Evolutionary conservation across 176 grass and related monocot species (phyloP).

Genomic region (Zoysia japonica): DNA sequence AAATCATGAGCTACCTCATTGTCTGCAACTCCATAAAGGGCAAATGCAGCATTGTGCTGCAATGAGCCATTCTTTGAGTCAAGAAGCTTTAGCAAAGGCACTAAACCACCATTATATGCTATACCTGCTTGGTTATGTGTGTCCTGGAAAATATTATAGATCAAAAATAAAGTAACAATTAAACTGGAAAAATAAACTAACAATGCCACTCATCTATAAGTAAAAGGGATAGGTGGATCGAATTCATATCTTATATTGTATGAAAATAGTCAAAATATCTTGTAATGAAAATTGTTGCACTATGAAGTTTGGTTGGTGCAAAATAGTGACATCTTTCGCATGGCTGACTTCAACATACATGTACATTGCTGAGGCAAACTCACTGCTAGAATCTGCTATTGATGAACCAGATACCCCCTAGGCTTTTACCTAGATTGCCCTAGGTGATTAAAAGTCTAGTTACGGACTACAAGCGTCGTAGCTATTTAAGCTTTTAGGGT

Average conservation of each 20-base stretch:
- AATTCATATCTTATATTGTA: slow-evolving; percentile 3
- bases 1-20: slow-evolving; percentile 73
- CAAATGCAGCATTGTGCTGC: slow-evolving; percentile 99
- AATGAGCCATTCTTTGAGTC: slow-evolving; percentile 99
- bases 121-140: slow-evolving; percentile 99
- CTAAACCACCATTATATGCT: slow-evolving; percentile 92
- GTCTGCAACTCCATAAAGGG: slow-evolving; percentile 98
- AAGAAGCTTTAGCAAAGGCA: slow-evolving; percentile 97
- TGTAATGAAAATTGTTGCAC: neutral
- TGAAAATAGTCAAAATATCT: slow-evolving; percentile 34
- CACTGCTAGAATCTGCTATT: slow-evolving; percentile 12
- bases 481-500: too few relatives aligned
- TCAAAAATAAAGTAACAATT: slow-evolving; percentile 15
- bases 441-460: too few relatives aligned
- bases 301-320: neutral
- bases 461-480: too few relatives aligned
- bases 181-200: slow-evolving; percentile 12
- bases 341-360: slow-evolving; percentile 11
- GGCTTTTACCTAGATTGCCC: neutral
- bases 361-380: neutral
- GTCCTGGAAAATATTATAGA: slow-evolving; percentile 57
- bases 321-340: neutral
- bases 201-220: neutral
- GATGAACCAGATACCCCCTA: neutral
- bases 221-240: neutral